These are phyloP conservation scores for Penicillium sp. DNA, from an alignment of 2,329 filamentous ascomycete species.

Conservation along the genomic window DNA sequence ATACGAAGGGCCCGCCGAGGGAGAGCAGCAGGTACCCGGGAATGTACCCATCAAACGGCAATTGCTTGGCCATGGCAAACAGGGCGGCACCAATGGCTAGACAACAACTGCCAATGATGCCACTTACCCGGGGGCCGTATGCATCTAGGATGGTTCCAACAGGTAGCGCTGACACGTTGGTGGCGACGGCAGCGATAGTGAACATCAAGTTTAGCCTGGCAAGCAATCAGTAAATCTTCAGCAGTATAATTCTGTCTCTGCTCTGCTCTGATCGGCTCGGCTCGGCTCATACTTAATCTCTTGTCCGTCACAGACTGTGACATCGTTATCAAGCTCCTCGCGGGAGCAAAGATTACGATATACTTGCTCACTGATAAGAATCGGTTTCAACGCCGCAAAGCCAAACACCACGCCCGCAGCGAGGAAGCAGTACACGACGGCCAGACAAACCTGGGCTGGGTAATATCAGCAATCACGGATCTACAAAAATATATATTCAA, in stretches of 20 bases:
- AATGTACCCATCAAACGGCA: constrained; percentile 75
- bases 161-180: constrained; percentile 82
- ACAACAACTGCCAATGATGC: constrained; percentile 69
- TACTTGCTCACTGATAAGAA: constrained; percentile 72
- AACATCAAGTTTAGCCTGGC: constrained; percentile 81
- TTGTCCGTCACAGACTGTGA: constrained; percentile 59
- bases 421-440: constrained; percentile 73
- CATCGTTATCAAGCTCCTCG: constrained; percentile 50
- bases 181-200: constrained; percentile 81
- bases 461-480: not conserved
- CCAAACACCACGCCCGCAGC: constrained; percentile 81
- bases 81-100: constrained; percentile 70
- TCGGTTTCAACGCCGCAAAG: constrained; percentile 80
- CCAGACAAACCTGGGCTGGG: constrained; percentile 68
- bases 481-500: not conserved
- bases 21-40: constrained; percentile 75
- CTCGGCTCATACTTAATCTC: constrained; percentile 48
- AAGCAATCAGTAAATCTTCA: not conserved
- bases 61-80: constrained; percentile 66
- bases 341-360: constrained; percentile 66
- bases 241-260: not conserved
- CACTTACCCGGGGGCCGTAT: constrained; percentile 76
- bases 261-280: not conserved
- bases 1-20: constrained; percentile 77
- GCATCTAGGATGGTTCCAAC: constrained; percentile 83